These are phyloP conservation scores for Cercospora sp. DNA, from an alignment of 2,329 filamentous ascomycete genomes.

Conservation along the genomic window DNA sequence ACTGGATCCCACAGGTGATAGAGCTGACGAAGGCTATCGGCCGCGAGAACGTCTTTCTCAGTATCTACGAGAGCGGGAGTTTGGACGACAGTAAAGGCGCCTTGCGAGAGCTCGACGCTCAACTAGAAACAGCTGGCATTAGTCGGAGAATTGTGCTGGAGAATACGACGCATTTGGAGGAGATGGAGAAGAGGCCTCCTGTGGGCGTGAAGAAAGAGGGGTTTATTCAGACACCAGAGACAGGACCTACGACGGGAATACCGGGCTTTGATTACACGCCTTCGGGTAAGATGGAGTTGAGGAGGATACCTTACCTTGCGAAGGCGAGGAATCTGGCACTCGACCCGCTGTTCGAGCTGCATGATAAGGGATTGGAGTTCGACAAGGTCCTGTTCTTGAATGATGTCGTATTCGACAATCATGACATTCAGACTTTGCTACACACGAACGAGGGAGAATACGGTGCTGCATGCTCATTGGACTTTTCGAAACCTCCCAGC, in stretches of 20 bases:
- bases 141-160: constrained; percentile 58
- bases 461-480: constrained; percentile 62
- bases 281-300: constrained; percentile 53
- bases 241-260: constrained; percentile 9
- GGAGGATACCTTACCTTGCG: constrained; percentile 69
- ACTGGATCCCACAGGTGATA: constrained; percentile 64
- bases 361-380: constrained; percentile 54
- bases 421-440: constrained; percentile 58
- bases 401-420: constrained; percentile 61
- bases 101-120: constrained; percentile 56
- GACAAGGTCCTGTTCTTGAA: constrained; percentile 64
- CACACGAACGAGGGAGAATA: constrained; percentile 60
- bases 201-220: constrained; percentile 46
- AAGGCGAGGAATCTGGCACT: constrained; percentile 64
- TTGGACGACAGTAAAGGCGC: constrained; percentile 67
- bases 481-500: constrained; percentile 56
- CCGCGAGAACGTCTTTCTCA: constrained; percentile 65
- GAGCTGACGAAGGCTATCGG: constrained; percentile 59
- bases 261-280: constrained; percentile 14
- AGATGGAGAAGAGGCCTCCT: constrained; percentile 50
- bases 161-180: constrained; percentile 59
- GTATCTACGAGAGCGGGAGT: constrained; percentile 67
- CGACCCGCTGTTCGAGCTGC: constrained; percentile 56
- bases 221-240: constrained; percentile 62
- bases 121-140: constrained; percentile 56